Conservation (phyloP, 2,329 filamentous ascomycete species). For the Penicillium vulpinum region DNA sequence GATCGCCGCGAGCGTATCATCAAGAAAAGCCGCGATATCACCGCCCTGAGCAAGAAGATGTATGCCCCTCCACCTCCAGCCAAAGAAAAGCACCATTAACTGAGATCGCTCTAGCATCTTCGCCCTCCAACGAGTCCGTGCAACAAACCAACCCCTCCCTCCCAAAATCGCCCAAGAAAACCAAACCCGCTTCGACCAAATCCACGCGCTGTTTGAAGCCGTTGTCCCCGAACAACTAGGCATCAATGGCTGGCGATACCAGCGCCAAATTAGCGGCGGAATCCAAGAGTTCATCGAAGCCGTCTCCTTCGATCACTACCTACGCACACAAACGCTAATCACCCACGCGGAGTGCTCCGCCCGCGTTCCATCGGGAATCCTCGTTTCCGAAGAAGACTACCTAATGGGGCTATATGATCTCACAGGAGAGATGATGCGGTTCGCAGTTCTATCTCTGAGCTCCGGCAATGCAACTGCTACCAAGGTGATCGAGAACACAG, state of each 20-base stretch:
- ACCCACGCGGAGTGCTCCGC: conserved; percentile 61
- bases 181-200: conserved; percentile 67
- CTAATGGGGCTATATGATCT: conserved; percentile 89
- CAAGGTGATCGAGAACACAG: conserved; percentile 21
- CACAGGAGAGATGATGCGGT: conserved; percentile 95
- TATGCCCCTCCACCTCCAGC: conserved; percentile 47
- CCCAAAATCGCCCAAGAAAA: conserved; percentile 69
- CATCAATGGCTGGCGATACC: conserved; percentile 81
- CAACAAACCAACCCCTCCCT: conserved; percentile 56
- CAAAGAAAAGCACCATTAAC: not conserved
- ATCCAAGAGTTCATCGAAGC: conserved; percentile 96
- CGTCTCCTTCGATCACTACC: conserved; percentile 83
- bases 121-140: conserved; percentile 66
- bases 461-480: conserved; percentile 60
- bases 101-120: conserved; percentile 64
- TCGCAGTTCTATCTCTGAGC: conserved; percentile 84
- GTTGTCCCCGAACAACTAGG: conserved; percentile 73
- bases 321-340: conserved; percentile 74
- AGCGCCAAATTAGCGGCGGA: conserved; percentile 71
- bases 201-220: conserved; percentile 65
- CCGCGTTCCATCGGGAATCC: conserved; percentile 52
- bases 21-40: conserved; percentile 90
- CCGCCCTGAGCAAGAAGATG: conserved; percentile 96
- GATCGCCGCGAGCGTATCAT: conserved; percentile 87
- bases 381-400: conserved; percentile 79